Conservation (phyloP, 1,284 basidiomycete genomes). For the Ceratorhiza oryzae-sativae region DNA sequence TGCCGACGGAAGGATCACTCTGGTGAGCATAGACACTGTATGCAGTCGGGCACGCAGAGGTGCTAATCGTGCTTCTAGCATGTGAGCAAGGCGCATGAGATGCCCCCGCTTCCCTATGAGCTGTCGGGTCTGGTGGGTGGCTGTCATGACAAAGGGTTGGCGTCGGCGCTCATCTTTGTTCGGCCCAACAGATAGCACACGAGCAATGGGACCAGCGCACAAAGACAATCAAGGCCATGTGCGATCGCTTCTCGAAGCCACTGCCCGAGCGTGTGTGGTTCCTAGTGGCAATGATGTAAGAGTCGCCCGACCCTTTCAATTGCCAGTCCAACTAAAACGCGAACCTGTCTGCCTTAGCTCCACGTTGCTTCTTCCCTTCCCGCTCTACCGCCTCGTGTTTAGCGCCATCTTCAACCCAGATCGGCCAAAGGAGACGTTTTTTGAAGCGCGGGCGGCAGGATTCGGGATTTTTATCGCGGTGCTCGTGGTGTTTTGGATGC, state of each 20-base stretch:
- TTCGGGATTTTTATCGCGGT: constrained; percentile 20
- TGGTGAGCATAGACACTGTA: constrained; percentile 13
- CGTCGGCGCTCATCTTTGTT: not conserved
- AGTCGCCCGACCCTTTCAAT: not conserved
- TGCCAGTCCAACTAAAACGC: not conserved
- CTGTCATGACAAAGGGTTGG: not conserved
- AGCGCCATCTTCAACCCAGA: constrained; percentile 11
- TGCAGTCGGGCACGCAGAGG: not conserved
- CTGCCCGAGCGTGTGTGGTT: constrained; percentile 20
- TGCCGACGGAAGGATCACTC: constrained; percentile 13
- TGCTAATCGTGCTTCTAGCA: constrained; percentile 9
- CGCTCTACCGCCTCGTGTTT: constrained; percentile 24
- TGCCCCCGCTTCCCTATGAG: constrained; percentile 29
- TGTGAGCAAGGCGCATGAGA: constrained; percentile 25
- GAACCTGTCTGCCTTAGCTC: not conserved
- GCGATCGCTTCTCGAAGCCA: constrained; percentile 20
- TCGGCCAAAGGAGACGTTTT: constrained; percentile 20
- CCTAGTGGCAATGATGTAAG: constrained; percentile 31
- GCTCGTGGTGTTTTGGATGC: constrained; percentile 9
- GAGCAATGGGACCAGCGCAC: constrained; percentile 29
- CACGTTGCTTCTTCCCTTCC: constrained; percentile 18
- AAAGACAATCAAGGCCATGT: constrained; percentile 19
- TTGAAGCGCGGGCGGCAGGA: constrained; percentile 16
- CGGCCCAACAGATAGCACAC: constrained; percentile 1
- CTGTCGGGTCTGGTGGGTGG: constrained; percentile 23